These are phyloP conservation scores for Colletotrichum gigasporum DNA, from an alignment of 2,329 filamentous ascomycete genomes.

Conservation along the genomic window DNA sequence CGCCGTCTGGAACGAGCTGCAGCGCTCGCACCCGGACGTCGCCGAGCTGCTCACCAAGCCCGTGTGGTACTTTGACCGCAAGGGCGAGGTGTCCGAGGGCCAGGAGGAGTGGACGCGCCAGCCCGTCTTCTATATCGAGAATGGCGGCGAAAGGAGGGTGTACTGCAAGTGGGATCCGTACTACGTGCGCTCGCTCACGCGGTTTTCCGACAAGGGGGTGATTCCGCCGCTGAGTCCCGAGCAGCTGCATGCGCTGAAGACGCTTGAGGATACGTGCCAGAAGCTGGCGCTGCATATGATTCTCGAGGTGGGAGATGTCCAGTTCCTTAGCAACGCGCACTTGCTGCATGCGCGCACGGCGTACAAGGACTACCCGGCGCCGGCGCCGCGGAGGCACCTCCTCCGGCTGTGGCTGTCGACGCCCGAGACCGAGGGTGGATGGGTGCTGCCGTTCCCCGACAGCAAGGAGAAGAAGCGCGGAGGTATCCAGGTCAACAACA, in stretches of 20 bases:
- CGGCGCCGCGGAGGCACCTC: slow-evolving; percentile 77
- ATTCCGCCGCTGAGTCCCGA: slow-evolving; percentile 77
- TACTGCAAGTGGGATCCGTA: slow-evolving; percentile 94
- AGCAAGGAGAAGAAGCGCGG: slow-evolving; percentile 86
- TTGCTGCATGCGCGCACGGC: slow-evolving; percentile 83
- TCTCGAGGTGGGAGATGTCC: slow-evolving; percentile 86
- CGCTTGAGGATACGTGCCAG: slow-evolving; percentile 81
- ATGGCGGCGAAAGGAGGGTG: slow-evolving; percentile 70
- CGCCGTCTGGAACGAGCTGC: slow-evolving; percentile 83
- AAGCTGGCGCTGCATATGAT: slow-evolving; percentile 81
- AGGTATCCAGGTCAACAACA: slow-evolving; percentile 88
- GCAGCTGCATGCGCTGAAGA: slow-evolving; percentile 72
- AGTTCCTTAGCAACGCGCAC: slow-evolving; percentile 81
- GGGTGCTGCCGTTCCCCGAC: slow-evolving; percentile 85
- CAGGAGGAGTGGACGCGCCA: slow-evolving; percentile 80
- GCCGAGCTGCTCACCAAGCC: slow-evolving; percentile 79
- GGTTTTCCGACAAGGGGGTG: slow-evolving; percentile 77
- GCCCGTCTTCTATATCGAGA: slow-evolving; percentile 81
- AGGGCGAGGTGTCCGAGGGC: slow-evolving; percentile 80
- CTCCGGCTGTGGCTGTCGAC: slow-evolving; percentile 88
- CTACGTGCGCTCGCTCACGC: slow-evolving; percentile 78
- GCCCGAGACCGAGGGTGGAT: slow-evolving; percentile 84
- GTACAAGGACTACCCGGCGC: slow-evolving; percentile 74
- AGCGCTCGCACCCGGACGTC: slow-evolving; percentile 79
- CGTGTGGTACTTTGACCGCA: slow-evolving; percentile 92